A percentile compares a stretch with the other conserved stretches of the same genome.
These are phyloP conservation scores for Alternaria novae-zelandiae DNA, from an alignment of 2,329 filamentous ascomycete species.

Conservation along the genomic window DNA sequence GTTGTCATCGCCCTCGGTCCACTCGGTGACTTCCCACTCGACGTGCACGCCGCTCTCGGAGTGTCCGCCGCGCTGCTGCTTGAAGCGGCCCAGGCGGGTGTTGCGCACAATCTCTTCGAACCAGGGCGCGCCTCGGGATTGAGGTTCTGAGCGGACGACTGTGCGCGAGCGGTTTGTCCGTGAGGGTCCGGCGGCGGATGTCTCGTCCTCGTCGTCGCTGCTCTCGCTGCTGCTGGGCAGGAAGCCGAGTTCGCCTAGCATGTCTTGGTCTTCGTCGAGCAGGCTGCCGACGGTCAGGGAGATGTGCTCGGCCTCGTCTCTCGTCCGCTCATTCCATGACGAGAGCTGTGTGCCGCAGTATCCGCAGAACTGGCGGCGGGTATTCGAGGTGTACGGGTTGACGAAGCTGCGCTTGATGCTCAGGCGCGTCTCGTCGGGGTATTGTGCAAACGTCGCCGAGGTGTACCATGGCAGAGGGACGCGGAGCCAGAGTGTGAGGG, in stretches of 20 bases:
- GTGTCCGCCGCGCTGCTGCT: slow-evolving; percentile 65
- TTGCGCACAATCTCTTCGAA: slow-evolving; percentile 83
- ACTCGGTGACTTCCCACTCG: slow-evolving; percentile 87
- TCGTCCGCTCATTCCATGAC: slow-evolving; percentile 79
- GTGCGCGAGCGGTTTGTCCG: slow-evolving; percentile 15
- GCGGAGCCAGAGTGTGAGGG: slow-evolving; percentile 80
- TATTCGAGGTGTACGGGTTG: slow-evolving; percentile 56
- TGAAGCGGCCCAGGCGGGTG: slow-evolving; percentile 72
- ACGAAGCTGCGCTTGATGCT: slow-evolving; percentile 55
- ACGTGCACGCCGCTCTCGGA: slow-evolving; percentile 70
- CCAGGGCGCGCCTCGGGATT: slow-evolving; percentile 73
- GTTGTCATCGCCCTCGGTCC: slow-evolving; percentile 48
- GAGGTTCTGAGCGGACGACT: slow-evolving; percentile 29
- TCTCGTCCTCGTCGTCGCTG: slow-evolving; percentile 38
- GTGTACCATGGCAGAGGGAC: slow-evolving; percentile 83
- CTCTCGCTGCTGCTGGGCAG: slow-evolving; percentile 55
- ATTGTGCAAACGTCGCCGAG: slow-evolving; percentile 75
- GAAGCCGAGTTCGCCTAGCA: slow-evolving; percentile 77
- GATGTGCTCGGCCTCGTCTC: slow-evolving; percentile 76
- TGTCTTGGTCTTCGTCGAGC: slow-evolving; percentile 70
- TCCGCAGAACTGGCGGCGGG: slow-evolving; percentile 82
- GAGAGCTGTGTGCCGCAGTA: slow-evolving; percentile 88
- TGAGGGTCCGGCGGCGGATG: slow-evolving; percentile 23
- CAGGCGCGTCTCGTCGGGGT: slow-evolving; percentile 70
- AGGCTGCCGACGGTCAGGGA: slow-evolving; percentile 82